Base-by-base conservation (phyloP, 2,329 filamentous ascomycete genomes). In the Rutstroemia sp. region DNA sequence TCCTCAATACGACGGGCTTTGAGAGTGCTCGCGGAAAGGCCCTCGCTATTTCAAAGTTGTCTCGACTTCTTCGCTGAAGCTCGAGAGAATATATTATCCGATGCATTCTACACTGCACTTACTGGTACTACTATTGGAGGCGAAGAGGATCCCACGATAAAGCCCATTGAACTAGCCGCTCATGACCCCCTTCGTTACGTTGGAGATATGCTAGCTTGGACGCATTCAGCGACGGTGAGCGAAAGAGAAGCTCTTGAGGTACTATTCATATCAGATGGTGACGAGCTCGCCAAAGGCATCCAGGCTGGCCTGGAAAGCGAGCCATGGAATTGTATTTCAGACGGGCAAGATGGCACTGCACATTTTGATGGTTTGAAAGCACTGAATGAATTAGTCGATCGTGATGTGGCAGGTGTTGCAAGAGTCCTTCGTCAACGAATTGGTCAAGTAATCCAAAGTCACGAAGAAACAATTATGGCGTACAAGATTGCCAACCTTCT, bases 171-270 rank as follows among this genome's bases (percentile, higher is more conserved):
- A 68, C 82, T 97, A 64, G 87, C 86, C 10, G 92, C 94, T 0
- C 92, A 97, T 69, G 94, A 99, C 67, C 86, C 90, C 1, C 74
- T 97, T 25, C 84, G 94, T 19, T 97, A 97, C 70, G 84, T 95
- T 2, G 91, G 94, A 53, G 94, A 99, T 68, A 99, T 99, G 92
- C 79, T 99, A 14, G 94, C 94, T 5, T 99, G 94, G 94, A 84
- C 88, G 5, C 94, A 99, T 70, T 96, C 94, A 0, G 88, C 92
- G 2, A 87, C 92, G 0, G 94, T 99, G 1, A 95, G 92, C 34
- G 94, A 99, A 71, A 82, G 89, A 52, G 94, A 99, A 71, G 91
- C 92, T 0, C 77, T 99, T 5, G 92, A 97, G 70, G 84, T 90
- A 2, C 76, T 99, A 0, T 99, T 99, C 68, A 86, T 96, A 44